Conservation (phyloP, 2,329 filamentous ascomycete species). For the Diaporthe sp. region DNA sequence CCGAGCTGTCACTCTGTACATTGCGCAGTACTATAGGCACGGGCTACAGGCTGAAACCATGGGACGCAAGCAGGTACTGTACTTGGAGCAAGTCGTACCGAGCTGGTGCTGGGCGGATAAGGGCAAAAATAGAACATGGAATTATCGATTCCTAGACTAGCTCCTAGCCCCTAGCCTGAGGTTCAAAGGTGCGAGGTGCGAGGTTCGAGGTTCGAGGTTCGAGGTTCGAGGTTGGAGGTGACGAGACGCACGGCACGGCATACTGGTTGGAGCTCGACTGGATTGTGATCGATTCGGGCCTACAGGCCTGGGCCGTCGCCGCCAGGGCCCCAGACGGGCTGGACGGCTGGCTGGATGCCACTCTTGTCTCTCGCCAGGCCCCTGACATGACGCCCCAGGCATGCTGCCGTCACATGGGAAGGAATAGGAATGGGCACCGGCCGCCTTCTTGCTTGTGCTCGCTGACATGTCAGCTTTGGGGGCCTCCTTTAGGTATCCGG, state of each 20-base stretch:
- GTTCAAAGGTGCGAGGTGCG: neutral
- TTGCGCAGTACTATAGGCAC: constrained; percentile 5
- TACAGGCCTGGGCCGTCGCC: constrained; percentile 20
- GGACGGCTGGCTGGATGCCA: neutral
- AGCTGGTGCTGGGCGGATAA: neutral
- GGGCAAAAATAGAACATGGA: constrained; percentile 33
- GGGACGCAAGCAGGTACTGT: constrained; percentile 5
- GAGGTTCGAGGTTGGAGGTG: neutral
- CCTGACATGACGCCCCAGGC: neutral
- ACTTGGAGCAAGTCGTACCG: constrained; percentile 3
- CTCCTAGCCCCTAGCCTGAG: neutral
- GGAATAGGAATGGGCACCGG: constrained; percentile 19
- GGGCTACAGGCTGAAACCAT: constrained; percentile 14
- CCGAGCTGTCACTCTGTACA: neutral
- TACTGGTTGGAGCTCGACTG: constrained; percentile 12
- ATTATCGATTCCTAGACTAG: constrained; percentile 19
- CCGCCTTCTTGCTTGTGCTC: constrained; percentile 21
- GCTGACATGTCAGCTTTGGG: constrained; percentile 30
- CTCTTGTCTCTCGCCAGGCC: neutral
- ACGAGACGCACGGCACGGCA: constrained; percentile 23
- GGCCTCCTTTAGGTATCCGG: constrained; percentile 5
- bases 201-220: neutral
- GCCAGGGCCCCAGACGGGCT: neutral
- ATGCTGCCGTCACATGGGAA: constrained; percentile 27
- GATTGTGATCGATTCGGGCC: constrained; percentile 13